Base-by-base conservation (phyloP, 257 asterid species). In the Gentiana dahurica region DNA sequence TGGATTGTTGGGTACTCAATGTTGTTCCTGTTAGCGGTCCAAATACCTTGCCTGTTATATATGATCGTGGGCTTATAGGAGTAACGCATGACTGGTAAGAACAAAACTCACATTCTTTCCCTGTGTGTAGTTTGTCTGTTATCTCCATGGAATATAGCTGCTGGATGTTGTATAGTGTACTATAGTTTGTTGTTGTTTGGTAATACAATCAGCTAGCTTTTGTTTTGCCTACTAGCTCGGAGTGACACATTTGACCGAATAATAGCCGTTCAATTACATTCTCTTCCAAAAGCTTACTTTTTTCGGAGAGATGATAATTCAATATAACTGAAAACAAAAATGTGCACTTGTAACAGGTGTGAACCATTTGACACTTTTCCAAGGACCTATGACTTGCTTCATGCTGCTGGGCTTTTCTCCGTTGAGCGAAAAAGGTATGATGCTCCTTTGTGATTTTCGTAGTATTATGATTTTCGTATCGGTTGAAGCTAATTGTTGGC, bases 51-150 rank as follows among this genome's bases (percentile, higher is more conserved):
- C 98, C 98, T 4, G 90, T 91, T 58, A 85, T 91, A 64, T 83
- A 79, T 70, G 98, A 87, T 70, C 96, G 96, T 24, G 96, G 98
- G 49, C 96, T 91, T 57, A 63, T 91, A 49, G 98, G 95, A 66
- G 95, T 87, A 63, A 81, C 79, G 90, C 98, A 91, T 59, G 98
- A 91, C 73, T 91, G 96, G 98, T 90, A 81, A 15, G 50, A 49
- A 49, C 46, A 41, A 41, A 41, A 24, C 24, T 24, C 24, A 24
- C 24, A 24, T 24, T 24, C 24, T 24, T 24, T 24, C 0, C 24
- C 24, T 24, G 24, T 24, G 24, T 15, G 24, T 15, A 15, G 24
- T 15, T 15, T 15, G 24, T 15, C 24, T 15, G 24, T 15, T 15
- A 15, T 15, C 24, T 15, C 24, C 24, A 15, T 15, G 24, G 24